These are phyloP conservation scores for Phoma sp. DNA, from an alignment of 2,329 filamentous ascomycete genomes.

Conservation along the genomic window DNA sequence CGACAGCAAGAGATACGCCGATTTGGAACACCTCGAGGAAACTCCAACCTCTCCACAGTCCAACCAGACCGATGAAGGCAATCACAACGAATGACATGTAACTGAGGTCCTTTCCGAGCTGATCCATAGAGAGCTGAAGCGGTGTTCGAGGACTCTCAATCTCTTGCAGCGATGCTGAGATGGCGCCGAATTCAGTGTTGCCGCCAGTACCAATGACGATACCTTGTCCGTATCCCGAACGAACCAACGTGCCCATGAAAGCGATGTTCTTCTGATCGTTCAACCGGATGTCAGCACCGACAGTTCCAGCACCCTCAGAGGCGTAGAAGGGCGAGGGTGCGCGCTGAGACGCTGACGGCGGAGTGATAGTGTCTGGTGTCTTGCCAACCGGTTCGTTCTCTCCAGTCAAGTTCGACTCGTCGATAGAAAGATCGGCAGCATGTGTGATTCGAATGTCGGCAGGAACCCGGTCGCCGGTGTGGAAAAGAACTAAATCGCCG, in stretches of 20 bases:
- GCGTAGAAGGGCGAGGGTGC: slow-evolving; percentile 63
- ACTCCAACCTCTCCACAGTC: slow-evolving; percentile 86
- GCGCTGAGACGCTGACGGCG: slow-evolving; percentile 49
- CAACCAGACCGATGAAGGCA: slow-evolving; percentile 87
- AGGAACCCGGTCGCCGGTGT: slow-evolving; percentile 93
- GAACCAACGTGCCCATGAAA: slow-evolving; percentile 96
- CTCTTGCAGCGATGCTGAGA: slow-evolving; percentile 89
- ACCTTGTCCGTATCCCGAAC: slow-evolving; percentile 92
- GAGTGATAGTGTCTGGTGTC: slow-evolving; percentile 65
- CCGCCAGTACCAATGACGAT: slow-evolving; percentile 97
- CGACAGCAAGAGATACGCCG: slow-evolving; percentile 93
- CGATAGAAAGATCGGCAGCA: slow-evolving; percentile 87
- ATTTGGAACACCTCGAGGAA: slow-evolving; percentile 97
- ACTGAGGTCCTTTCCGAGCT: slow-evolving; percentile 93
- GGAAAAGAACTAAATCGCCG: slow-evolving; percentile 91
- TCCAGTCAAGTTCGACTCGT: slow-evolving; percentile 94
- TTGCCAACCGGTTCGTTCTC: slow-evolving; percentile 94
- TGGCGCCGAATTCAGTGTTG: slow-evolving; percentile 93
- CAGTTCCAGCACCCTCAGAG: slow-evolving; percentile 63
- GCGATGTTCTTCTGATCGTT: slow-evolving; percentile 88
- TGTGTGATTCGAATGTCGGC: slow-evolving; percentile 94
- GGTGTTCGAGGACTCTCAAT: slow-evolving; percentile 96
- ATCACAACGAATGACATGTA: slow-evolving; percentile 97
- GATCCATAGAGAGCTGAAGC: slow-evolving; percentile 94
- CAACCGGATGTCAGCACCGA: slow-evolving; percentile 69